phyloP scores from a whole-genome alignment of 1,284 basidiomycete species.

The Chalciporus piperatoides region DNA sequence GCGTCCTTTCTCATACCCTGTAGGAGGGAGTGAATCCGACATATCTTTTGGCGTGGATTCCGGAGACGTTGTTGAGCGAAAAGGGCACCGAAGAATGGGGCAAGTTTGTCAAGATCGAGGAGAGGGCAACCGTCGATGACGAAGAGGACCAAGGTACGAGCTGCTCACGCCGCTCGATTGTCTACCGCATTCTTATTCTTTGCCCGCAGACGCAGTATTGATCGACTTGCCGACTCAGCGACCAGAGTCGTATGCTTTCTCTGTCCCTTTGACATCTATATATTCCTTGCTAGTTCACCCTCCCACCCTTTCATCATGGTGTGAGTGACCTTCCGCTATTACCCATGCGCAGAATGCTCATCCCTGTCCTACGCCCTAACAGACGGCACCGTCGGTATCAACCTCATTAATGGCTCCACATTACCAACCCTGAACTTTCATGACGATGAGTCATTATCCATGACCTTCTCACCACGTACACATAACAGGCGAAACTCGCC shows the following conservation, averaged over 20 bases:
- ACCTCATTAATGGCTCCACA: constrained; percentile 86
- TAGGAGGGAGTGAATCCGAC: constrained; percentile 71
- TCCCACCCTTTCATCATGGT: constrained; percentile 84
- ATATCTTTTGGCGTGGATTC: constrained; percentile 83
- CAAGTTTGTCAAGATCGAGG: constrained; percentile 81
- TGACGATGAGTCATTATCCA: constrained; percentile 89
- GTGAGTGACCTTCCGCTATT: constrained; percentile 45
- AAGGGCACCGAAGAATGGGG: constrained; percentile 77
- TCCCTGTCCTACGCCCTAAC: background rate
- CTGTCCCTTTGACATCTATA: constrained; percentile 82
- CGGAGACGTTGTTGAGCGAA: constrained; percentile 74
- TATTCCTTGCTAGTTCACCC: constrained; percentile 88
- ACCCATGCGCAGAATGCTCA: constrained; percentile 6
- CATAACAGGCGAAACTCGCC: constrained; percentile 33
- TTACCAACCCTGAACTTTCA: constrained; percentile 93
- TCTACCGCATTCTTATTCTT: constrained; percentile 8
- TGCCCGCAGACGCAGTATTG: constrained; percentile 61
- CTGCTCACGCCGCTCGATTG: constrained; percentile 6
- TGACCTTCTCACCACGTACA: constrained; percentile 48
- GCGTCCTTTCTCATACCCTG: constrained; percentile 14
- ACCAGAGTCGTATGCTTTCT: constrained; percentile 92
- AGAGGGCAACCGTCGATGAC: constrained; percentile 51
- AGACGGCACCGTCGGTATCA: constrained; percentile 78
- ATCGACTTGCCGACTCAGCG: constrained; percentile 73
- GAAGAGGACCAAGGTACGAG: constrained; percentile 70